These are phyloP conservation scores for Saraca asoca DNA, from an alignment of 331 rosid species.

Conservation along the genomic window DNA sequence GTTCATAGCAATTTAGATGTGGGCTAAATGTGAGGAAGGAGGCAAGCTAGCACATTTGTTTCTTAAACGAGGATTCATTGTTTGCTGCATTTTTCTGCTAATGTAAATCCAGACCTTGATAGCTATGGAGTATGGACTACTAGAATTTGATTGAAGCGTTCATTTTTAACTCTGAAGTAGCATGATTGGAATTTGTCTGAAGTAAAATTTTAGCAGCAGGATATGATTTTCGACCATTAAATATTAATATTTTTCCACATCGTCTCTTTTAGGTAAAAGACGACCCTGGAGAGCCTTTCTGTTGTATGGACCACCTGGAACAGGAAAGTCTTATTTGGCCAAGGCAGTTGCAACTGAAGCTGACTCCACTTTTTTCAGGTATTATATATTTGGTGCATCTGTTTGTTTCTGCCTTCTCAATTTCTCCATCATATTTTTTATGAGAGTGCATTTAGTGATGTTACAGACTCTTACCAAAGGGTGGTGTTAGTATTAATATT, in stretches of 20 bases:
- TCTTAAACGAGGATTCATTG: background rate
- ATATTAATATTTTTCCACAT: conserved; percentile 3
- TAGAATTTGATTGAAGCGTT: background rate
- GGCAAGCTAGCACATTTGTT: conserved; percentile 21
- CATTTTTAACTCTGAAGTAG: background rate
- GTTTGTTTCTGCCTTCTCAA: background rate
- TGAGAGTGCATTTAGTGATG: background rate
- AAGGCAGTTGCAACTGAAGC: conserved; percentile 99
- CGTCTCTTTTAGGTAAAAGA: conserved; percentile 70
- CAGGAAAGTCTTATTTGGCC: conserved; percentile 97
- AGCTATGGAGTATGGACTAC: conserved; percentile 11
- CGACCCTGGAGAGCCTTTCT: conserved; percentile 97
- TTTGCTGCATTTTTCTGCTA: background rate
- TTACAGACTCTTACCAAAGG: background rate
- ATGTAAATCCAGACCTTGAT: background rate
- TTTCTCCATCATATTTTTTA: conserved; percentile 19
- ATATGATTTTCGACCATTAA: background rate
- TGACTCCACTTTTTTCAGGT: conserved; percentile 98
- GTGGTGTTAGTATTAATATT: background rate
- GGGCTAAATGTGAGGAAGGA: background rate
- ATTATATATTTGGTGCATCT: background rate
- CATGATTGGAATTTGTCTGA: background rate
- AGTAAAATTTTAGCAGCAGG: conserved; percentile 3
- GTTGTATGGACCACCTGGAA: conserved; percentile 97
- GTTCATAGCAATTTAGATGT: background rate